Evolutionary conservation across 1,139 yeast genomes (phyloP).

Genomic region (Candida mesenterica): DNA sequence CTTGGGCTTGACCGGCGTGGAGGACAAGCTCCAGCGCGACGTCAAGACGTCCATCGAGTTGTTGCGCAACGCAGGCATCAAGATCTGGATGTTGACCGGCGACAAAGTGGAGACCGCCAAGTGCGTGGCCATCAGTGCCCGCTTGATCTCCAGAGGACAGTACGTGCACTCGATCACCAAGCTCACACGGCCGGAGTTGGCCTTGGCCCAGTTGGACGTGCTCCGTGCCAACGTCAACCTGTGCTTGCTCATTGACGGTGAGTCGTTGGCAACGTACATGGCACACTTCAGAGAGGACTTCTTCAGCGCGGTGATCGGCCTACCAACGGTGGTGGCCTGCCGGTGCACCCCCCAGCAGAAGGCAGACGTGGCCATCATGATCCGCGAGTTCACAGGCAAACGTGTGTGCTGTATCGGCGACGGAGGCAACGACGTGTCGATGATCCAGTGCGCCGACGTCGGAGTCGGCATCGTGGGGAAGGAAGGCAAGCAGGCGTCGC

Average conservation of each 20-base stretch:
- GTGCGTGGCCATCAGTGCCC: conserved; percentile 93
- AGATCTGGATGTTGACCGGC: conserved; percentile 99
- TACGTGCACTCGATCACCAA: conserved; percentile 84
- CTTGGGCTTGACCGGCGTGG: conserved; percentile 94
- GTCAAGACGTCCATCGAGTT: conserved; percentile 91
- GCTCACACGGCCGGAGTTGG: conserved; percentile 56
- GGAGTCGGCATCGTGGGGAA: conserved; percentile 99
- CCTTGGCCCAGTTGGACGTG: conserved; percentile 72
- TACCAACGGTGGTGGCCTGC: conserved; percentile 95
- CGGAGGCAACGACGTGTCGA: conserved; percentile 98
- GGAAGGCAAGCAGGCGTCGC: conserved; percentile 95
- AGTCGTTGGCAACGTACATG: conserved; percentile 72
- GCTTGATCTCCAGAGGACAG: conserved; percentile 90
- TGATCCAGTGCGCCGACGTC: conserved; percentile 98
- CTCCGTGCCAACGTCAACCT: conserved; percentile 64
- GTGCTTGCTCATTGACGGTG: conserved; percentile 91
- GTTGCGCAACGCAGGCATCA: conserved; percentile 91
- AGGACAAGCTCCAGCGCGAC: conserved; percentile 87
- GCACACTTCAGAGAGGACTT: conserved; percentile 66
- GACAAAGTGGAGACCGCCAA: conserved; percentile 98
- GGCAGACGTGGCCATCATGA: conserved; percentile 87
- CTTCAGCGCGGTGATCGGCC: conserved; percentile 66
- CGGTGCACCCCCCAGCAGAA: conserved; percentile 99
- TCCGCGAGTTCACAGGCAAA: conserved; percentile 76
- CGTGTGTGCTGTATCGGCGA: conserved; percentile 98